These are phyloP conservation scores for Cystobasidium pallidum DNA, from an alignment of 1,284 basidiomycete species.

Conservation along the genomic window DNA sequence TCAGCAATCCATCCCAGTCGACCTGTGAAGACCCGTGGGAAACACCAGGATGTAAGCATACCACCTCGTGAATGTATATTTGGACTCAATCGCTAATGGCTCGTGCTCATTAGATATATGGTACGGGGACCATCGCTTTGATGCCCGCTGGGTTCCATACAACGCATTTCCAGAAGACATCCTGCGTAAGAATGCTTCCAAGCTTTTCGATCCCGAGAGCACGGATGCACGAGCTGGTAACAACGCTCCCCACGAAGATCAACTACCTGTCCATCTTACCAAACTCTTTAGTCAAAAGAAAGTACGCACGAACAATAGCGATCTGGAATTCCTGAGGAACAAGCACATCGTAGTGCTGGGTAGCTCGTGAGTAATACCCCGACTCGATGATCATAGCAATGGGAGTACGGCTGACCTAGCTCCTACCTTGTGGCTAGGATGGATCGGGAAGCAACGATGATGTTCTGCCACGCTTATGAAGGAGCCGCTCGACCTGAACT, in stretches of 20 bases:
- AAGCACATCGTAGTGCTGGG: conserved; percentile 37
- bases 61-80: too few relatives aligned
- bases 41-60: conserved; percentile 5
- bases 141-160: conserved; percentile 22
- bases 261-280: neutral
- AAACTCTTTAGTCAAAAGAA: conserved; percentile 15
- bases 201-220: conserved; percentile 2
- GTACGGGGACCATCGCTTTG: conserved; percentile 12
- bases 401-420: neutral
- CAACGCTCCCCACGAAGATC: neutral
- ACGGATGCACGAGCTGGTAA: neutral
- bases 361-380: conserved; percentile 14
- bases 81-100: too few relatives aligned
- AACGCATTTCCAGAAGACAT: neutral
- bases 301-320: neutral
- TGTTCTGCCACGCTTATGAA: conserved; percentile 30
- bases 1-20: neutral
- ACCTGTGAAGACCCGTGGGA: conserved; percentile 13
- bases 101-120: conserved; percentile 4
- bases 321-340: conserved; percentile 31
- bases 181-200: neutral
- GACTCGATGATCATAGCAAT: neutral
- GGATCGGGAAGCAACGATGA: conserved; percentile 27
- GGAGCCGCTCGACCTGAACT: conserved; percentile 10
- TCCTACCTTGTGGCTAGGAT: neutral